Evolutionary conservation across 2,329 filamentous ascomycete genomes (phyloP), one percentile per base, ranked within the genome.

Genomic region (Pyrenophora teres): DNA sequence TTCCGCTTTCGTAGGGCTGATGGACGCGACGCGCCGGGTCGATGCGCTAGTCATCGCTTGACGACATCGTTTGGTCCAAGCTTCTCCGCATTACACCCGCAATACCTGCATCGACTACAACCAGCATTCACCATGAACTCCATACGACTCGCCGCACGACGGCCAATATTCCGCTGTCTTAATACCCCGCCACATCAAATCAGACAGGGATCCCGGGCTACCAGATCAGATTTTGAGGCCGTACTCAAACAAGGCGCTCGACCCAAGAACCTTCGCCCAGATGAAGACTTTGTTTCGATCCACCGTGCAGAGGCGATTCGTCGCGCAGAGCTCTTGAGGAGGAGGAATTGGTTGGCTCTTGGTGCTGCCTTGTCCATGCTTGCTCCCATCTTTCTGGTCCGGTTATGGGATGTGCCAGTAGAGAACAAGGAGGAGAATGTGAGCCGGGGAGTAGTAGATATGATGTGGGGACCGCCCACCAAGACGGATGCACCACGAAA

Each of bases 361-460:
- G 73, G 72, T 25, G 69, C 68, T 12, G 67, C 64, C 0, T 42
- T 74, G 10, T 73, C 68, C 23, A 75, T 75, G 69, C 66, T 71
- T 21, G 65, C 67, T 7, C 71, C 72, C 36, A 68, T 75, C 13
- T 52, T 74, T 48, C 55, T 75, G 6, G 63, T 74, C 13, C 58
- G 59, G 30, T 49, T 70, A 4, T 70, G 66, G 69, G 69, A 71
- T 27, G 38, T 71, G 36, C 68, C 66, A 57, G 43, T 44, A 8
- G 57, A 62, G 2, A 51, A 57, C 8, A 36, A 57, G 7, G 60
- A 63, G 4, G 63, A 73, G 27, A 37, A 31, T n/a, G 18, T 50
- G n/a, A 67, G 58, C 40, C 59, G 58, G 18, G 57, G 62, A 9
- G 45, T 68, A 13, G 40, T 68, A 30, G 67, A 71, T 37, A 51